Evolutionary conservation across 2,329 filamentous ascomycete species (phyloP).

Genomic region (Colletotrichum spinosum): DNA sequence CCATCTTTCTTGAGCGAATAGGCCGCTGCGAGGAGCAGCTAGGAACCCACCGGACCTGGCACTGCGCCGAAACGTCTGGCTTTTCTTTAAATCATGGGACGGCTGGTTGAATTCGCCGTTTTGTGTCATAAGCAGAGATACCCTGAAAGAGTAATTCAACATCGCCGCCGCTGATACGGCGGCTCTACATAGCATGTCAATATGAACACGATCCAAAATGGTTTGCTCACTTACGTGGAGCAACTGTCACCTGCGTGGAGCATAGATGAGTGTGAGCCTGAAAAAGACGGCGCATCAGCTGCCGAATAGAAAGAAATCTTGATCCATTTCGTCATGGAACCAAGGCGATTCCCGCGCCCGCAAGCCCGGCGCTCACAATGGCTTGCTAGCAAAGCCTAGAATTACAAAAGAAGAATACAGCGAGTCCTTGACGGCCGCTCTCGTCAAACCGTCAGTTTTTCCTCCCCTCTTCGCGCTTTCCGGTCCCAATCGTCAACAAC

Average conservation of each 20-base stretch:
- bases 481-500: not conserved
- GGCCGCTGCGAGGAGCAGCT: not conserved
- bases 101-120: conserved; percentile 12
- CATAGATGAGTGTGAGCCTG: too few species aligned
- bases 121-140: conserved; percentile 31
- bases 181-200: too few species aligned
- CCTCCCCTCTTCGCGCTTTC: conserved; percentile 23
- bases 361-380: conserved; percentile 9
- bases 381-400: conserved; percentile 22
- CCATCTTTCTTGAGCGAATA: not conserved
- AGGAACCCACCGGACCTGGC: not conserved
- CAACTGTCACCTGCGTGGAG: too few species aligned
- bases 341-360: conserved; percentile 9
- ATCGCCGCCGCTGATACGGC: not conserved
- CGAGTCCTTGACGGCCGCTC: not conserved
- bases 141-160: conserved; percentile 26
- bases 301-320: too few species aligned
- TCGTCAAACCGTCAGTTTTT: conserved; percentile 4
- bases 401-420: conserved; percentile 32
- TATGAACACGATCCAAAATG: too few species aligned
- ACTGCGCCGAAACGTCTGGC: not conserved
- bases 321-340: conserved; percentile 29
- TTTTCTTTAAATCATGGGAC: conserved; percentile 4
- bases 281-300: too few species aligned
- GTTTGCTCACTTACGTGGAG: too few species aligned